Base-by-base conservation (phyloP, 2,329 filamentous ascomycete genomes). In the Leptosphaerulina australis region DNA sequence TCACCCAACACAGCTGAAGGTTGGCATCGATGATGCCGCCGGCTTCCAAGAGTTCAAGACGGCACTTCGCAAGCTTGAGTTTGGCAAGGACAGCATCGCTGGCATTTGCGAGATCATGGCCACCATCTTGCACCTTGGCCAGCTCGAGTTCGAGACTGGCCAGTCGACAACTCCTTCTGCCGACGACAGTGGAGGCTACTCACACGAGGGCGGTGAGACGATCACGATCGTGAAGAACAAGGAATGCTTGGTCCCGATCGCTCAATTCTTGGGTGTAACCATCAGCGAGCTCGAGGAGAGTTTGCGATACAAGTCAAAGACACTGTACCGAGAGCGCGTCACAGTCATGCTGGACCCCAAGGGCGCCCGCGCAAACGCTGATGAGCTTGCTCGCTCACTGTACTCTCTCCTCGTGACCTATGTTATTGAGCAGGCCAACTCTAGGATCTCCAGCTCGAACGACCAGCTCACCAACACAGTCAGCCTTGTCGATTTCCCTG, bases 1-100 rank as follows among this genome's bases (percentile, higher is more conserved):
- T 3, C 94, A 99, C 64, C 94, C 93, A 0, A 97, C 93, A 0
- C 94, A 99, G 74, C 82, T 99, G 58, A 97, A 96, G 73, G 91
- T 97, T 21, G 94, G 94, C 50, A 92, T 99, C 70, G 97, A 99
- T 66, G 94, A 99, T 68, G 82, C 88, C 1, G 92, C 97, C 67
- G 94, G 93, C 4, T 99, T 99, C 74, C 90, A 96, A 69, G 87
- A 97, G 44, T 97, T 99, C 81, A 97, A 97, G 79, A 96, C 90
- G 1, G 94, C 94, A 1, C 78, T 99, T 38, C 84, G 92, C 58
- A 97, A 96, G 73, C 82, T 99, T 11, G 94, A 97, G 74, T 97
- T 99, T 58, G 89, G 93, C 3, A 84, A 92, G 45, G 87, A 88
- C 53, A 94, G 97, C 65, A 96, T 99, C 68, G 94, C 94, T 29